Base-by-base conservation (phyloP, 192 early-diverging fungal genomes). In the Backusella morwellensis region DNA sequence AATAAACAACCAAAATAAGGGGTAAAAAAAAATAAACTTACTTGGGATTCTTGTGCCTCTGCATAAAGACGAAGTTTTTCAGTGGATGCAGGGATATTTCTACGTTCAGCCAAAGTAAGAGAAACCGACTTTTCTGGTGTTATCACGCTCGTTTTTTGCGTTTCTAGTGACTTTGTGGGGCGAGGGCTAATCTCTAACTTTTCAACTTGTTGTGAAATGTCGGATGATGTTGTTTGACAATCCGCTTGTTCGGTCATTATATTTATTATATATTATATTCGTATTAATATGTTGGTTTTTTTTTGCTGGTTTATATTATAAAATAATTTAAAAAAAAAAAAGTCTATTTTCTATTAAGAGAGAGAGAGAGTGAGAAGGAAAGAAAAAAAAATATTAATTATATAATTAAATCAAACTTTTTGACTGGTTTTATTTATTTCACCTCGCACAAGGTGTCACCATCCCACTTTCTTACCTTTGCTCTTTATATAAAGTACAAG, bases 11-110 rank as follows among this genome's bases (percentile, higher is more conserved):
- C 9, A 35, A 67, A 67, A 35, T 32, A 15, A 36, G 66, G 66
- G 66, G 66, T 68, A 67, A 35, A 67, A 32, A 23, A 14, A 35
- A 19, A 68, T 0, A 19, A 68, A 35, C 29, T 68, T 68, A 68
- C 66, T 68, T 34, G 66, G 66, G 29, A 68, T 35, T 68, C 66
- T 36, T 47, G 23, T 72, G 17, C 70, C 38, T 72, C 42, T 26
- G 40, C 23, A 59, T 68, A 74, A 29, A 83, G 35, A 35, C 75
- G 75, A 12, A 82, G 50, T 59, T 82, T 82, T 23, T 82, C 56
- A 42, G 75, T 66, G 29, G 80, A 78, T 42, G 76, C 63, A 42
- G 82, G 82, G 50, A 83, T 75, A 54, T 78, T 75, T 56, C 82
- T 66, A 70, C 82, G 71, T 59, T 83, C 77, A 41, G 82, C 82